Conservation (phyloP, 306 rosid species). For the Neltuma alba region DNA sequence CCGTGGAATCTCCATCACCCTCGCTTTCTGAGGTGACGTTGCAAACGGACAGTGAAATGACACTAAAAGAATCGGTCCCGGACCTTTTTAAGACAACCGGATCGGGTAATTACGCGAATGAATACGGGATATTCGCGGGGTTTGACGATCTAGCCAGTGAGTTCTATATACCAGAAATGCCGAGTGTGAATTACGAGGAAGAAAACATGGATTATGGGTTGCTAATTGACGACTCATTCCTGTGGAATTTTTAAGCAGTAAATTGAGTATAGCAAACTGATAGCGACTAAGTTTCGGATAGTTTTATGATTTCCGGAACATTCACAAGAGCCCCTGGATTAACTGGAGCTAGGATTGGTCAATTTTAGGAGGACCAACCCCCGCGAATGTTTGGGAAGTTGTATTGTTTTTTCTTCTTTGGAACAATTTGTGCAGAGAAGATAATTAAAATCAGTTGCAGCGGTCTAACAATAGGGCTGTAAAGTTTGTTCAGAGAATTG, state of each 20-base stretch:
- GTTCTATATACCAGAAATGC: slow-evolving; percentile 37
- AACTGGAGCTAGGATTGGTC: slow-evolving; percentile 34
- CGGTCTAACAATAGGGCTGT: not conserved
- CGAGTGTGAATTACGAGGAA: slow-evolving; percentile 47
- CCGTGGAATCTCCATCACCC: slow-evolving; percentile 42
- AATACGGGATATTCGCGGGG: slow-evolving; percentile 60
- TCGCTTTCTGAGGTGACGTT: slow-evolving; percentile 43
- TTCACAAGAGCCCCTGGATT: not conserved
- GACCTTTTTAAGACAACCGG: slow-evolving; percentile 38
- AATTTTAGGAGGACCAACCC: slow-evolving; percentile 38
- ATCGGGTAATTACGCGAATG: slow-evolving; percentile 46
- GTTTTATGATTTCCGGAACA: slow-evolving; percentile 32
- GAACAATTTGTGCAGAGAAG: not conserved
- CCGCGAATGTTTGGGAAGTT: not conserved
- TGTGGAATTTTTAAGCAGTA: slow-evolving; percentile 12
- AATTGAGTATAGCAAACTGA: not conserved
- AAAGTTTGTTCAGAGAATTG: not conserved
- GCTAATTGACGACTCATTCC: slow-evolving; percentile 44
- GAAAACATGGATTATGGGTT: slow-evolving; percentile 57
- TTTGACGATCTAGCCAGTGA: slow-evolving; percentile 55
- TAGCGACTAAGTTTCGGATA: slow-evolving; percentile 10
- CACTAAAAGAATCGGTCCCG: slow-evolving; percentile 23
- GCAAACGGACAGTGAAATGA: not conserved
- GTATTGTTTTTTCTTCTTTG: not conserved
- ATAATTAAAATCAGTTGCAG: not conserved